Conservation (phyloP, 2,329 filamentous ascomycete genomes). For the Huntiella omanensis region DNA sequence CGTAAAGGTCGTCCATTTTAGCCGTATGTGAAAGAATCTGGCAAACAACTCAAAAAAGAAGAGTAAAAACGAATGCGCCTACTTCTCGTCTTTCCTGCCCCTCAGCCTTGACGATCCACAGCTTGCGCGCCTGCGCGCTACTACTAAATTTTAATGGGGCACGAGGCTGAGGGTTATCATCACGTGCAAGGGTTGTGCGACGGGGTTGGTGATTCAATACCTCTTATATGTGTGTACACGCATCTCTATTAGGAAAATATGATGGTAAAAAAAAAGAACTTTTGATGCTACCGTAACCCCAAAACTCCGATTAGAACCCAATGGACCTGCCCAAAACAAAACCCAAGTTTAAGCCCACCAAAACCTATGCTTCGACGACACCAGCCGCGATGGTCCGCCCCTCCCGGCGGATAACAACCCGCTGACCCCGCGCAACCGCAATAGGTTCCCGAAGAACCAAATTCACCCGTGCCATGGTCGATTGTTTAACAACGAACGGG, state of each 20-base stretch:
- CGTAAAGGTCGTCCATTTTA: conserved; percentile 86
- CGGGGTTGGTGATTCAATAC: too few relatives aligned
- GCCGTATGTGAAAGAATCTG: conserved; percentile 2
- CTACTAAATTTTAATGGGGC: conserved; percentile 11
- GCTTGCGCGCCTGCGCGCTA: conserved; percentile 11
- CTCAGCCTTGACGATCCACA: conserved; percentile 9
- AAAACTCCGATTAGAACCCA: too few relatives aligned
- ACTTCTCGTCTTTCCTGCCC: neutral
- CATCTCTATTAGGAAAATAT: too few relatives aligned
- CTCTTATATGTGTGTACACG: too few relatives aligned
- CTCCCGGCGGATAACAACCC: conserved; percentile 61
- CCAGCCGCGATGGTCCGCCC: conserved; percentile 81
- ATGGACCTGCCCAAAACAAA: too few relatives aligned
- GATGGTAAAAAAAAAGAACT: too few relatives aligned
- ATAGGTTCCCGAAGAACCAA: conserved; percentile 57
- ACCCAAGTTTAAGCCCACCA: too few relatives aligned
- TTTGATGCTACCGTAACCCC: too few relatives aligned
- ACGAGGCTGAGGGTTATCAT: conserved; percentile 10
- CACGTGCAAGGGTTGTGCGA: conserved; percentile 4
- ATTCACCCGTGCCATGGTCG: conserved; percentile 54
- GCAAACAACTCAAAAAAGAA: neutral
- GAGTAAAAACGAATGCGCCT: conserved; percentile 1
- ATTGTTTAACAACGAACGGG: conserved; percentile 67
- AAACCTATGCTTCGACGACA: conserved; percentile 36
- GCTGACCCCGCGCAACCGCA: conserved; percentile 60